Evolutionary conservation across 2,329 filamentous ascomycete species (phyloP), one percentile per base, ranked within the genome.

Genomic region (Ophiosphaerella narmari): DNA sequence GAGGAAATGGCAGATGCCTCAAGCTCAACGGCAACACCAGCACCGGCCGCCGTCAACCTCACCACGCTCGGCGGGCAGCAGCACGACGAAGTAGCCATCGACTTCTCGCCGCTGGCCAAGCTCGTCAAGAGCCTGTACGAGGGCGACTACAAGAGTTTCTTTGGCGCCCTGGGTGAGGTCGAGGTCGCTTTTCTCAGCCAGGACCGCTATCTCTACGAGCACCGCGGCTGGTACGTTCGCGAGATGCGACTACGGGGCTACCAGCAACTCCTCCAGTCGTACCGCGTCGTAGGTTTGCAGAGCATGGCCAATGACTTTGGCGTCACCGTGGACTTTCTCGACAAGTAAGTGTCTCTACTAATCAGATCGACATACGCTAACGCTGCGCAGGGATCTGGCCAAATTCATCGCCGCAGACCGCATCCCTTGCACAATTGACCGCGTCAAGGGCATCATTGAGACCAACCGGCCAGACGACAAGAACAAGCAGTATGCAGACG

Each of bases 401-500:
- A 94, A 91, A 69, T 99, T 99, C 77, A 97, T 99, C 68, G 94
- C 94, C 13, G 91, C 87, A 58, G 91, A 93, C 71, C 88, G 93
- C 64, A 93, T 99, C 68, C 87, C 92, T 44, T 97, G 94, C 82
- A 97, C 92, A 21, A 97, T 99, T 65, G 94, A 99, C 77, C 90
- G 94, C 46, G 94, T 99, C 59, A 90, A 92, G 52, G 94, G 93
- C 61, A 89, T 97, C 63, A 97, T 99, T 67, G 94, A 97, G 82
- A 99, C 94, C 38, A 97, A 97, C 79, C 85, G 94, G 46, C 92
- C 93, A 7, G 94, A 97, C 73, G 92, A 96, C 79, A 99, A 99
- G 86, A 97, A 97, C 82, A 97, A 96, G 83, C 94, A 99, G 79
- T 99, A 99, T 77, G 89, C 92, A 66, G 94, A 99, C 66, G 91